phyloP scores from a whole-genome alignment of 768 basidiomycete genomes.

The Tricholoma flavovirens region DNA sequence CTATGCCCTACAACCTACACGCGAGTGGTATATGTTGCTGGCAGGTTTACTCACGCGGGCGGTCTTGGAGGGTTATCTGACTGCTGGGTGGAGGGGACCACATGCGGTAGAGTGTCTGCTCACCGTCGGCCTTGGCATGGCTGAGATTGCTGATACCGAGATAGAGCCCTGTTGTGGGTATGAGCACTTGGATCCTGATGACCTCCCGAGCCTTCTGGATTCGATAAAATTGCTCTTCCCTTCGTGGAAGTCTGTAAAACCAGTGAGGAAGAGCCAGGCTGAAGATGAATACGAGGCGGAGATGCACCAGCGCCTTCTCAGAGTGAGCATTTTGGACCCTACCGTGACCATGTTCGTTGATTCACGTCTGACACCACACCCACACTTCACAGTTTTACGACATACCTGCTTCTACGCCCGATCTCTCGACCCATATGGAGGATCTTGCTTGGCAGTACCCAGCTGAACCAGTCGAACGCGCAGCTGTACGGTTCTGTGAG shows the following conservation, averaged over 20 bases:
- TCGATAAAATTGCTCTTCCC: slow-evolving; percentile 70
- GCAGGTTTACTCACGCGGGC: slow-evolving; percentile 77
- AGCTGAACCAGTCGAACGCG: slow-evolving; percentile 75
- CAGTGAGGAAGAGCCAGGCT: slow-evolving; percentile 36
- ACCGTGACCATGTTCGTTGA: not conserved
- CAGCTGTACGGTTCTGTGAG: slow-evolving; percentile 74
- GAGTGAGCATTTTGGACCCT: slow-evolving; percentile 40
- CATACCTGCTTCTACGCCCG: slow-evolving; percentile 63
- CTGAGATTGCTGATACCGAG: slow-evolving; percentile 24
- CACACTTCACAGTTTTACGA: slow-evolving; percentile 58
- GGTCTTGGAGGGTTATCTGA: slow-evolving; percentile 79
- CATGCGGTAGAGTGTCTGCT: slow-evolving; percentile 67
- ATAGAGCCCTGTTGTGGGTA: slow-evolving; percentile 36
- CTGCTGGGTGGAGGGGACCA: slow-evolving; percentile 72
- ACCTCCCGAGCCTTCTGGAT: slow-evolving; percentile 60
- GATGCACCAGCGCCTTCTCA: slow-evolving; percentile 65
- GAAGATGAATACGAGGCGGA: slow-evolving; percentile 71
- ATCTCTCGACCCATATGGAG: slow-evolving; percentile 77
- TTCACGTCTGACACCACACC: not conserved
- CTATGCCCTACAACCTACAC: slow-evolving; percentile 58
- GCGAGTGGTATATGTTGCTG: slow-evolving; percentile 79
- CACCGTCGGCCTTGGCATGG: slow-evolving; percentile 59
- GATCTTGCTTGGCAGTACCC: slow-evolving; percentile 75
- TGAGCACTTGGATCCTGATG: slow-evolving; percentile 68
- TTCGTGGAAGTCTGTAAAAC: slow-evolving; percentile 29